Evolutionary conservation across 495 filamentous ascomycete genomes (phyloP), one percentile per base, ranked within the genome.

Genomic region (Talaromyces ruber): DNA sequence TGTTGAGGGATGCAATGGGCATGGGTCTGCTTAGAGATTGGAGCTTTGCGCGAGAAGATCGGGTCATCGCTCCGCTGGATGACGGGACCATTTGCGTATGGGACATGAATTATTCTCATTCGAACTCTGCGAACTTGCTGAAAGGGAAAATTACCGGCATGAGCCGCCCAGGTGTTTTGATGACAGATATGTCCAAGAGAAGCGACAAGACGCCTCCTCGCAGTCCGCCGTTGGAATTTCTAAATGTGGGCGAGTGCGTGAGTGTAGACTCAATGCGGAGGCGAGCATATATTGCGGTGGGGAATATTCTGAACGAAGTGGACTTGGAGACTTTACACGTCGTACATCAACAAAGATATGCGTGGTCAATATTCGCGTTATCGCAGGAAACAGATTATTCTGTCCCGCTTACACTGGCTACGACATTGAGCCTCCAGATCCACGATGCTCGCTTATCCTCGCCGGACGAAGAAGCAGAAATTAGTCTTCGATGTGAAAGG

Each of bases 51-150:
- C 66, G 75, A 37, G 66, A 74, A 54, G 74, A 85, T 37, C 81
- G 88, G 61, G 86, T 89, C 0, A 81, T 95, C 4, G 88, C 89
- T 16, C 91, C 92, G 3, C 71, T 97, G 21, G 91, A 92, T 58
- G 89, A 97, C 70, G 92, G 92, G 12, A 90, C 88, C 64, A 80
- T 97, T 24, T 91, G 88, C 66, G 74, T 96, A 18, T 97, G 92
- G 92, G 88, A 94, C 71, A 74, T 93, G n/a, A 85, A 82, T 57
- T 81, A 84, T 22, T 81, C 81, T 9, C 79, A 81, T 57, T 75
- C 72, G 6, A 71, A 71, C 28, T 63, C 67, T 2, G 74, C 74
- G 16, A 65, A 66, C 21, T 64, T 62, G 2, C 81, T 70, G 57
- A 84, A 82, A 66, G 91, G 91, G 14, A 80, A 77, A 5, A 84